A percentile compares a stretch with the other conserved stretches of the same genome.
phyloP scores from a whole-genome alignment of 257 asterid species.

The Anisodus acutangulus region DNA sequence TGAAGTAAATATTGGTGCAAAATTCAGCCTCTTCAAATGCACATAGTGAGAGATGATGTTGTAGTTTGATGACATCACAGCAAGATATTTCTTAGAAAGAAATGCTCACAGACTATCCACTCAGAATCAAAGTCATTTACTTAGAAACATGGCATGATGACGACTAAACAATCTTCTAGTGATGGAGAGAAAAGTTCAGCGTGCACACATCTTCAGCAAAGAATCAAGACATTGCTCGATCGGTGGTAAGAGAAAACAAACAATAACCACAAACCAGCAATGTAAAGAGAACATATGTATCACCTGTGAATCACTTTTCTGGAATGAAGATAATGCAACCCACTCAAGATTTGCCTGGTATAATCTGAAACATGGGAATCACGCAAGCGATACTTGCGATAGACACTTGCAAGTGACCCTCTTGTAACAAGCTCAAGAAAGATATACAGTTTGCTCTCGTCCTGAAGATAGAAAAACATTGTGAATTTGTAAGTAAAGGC shows the following conservation, averaged over 20 bases:
- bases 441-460: conserved; percentile 78
- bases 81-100: background rate
- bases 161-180: background rate
- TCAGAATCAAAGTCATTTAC: background rate
- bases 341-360: conserved; percentile 91
- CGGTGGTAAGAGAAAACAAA: background rate
- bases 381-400: conserved; percentile 58
- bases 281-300: conserved; percentile 28
- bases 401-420: conserved; percentile 85
- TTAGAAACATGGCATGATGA: background rate
- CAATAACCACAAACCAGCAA: conserved; percentile 19
- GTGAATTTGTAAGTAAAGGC: background rate
- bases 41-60: background rate
- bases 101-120: background rate
- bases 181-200: background rate
- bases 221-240: conserved; percentile 15
- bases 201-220: conserved; percentile 9
- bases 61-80: background rate
- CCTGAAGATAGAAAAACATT: conserved; percentile 50
- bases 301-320: conserved; percentile 90
- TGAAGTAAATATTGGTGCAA: background rate
- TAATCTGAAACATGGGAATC: conserved; percentile 83
- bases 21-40: background rate
- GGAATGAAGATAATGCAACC: conserved; percentile 89
- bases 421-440: conserved; percentile 87